These are phyloP conservation scores for Pelargonium citronellum DNA, from an alignment of 441 rosid genomes.

Conservation along the genomic window DNA sequence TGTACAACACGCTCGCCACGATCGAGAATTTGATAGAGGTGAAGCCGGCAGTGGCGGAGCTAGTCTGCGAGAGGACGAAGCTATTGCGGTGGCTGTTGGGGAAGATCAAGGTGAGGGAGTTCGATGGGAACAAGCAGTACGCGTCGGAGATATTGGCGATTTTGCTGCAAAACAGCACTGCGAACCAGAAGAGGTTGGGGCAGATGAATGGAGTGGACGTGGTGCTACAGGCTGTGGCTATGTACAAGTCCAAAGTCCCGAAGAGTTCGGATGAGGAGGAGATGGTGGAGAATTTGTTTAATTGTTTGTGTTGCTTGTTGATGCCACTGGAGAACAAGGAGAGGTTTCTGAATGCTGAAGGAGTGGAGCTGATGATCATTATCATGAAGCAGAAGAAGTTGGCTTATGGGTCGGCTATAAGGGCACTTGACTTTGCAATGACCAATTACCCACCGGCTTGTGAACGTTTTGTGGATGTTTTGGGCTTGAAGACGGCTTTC, in stretches of 20 bases:
- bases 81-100: constrained; percentile 68
- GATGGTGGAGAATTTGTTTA: constrained; percentile 91
- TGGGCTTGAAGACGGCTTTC: constrained; percentile 90
- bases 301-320: constrained; percentile 78
- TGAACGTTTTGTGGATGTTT: constrained; percentile 90
- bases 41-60: constrained; percentile 82
- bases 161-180: constrained; percentile 69
- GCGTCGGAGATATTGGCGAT: constrained; percentile 92
- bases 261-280: constrained; percentile 91
- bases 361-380: constrained; percentile 95
- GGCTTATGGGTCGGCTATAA: constrained; percentile 85
- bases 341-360: constrained; percentile 91
- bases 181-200: constrained; percentile 81
- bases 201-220: constrained; percentile 97
- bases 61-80: constrained; percentile 86
- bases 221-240: constrained; percentile 82
- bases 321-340: constrained; percentile 99
- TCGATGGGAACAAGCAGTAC: constrained; percentile 84
- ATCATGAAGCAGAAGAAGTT: constrained; percentile 97
- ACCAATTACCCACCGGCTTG: constrained; percentile 95
- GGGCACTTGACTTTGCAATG: constrained; percentile 93
- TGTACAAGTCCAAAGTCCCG: constrained; percentile 88
- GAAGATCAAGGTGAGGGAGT: constrained; percentile 78
- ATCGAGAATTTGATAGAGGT: constrained; percentile 92
- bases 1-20: constrained; percentile 69